phyloP scores from a whole-genome alignment of 2,329 filamentous ascomycete genomes.

The Talaromyces marneffei region DNA sequence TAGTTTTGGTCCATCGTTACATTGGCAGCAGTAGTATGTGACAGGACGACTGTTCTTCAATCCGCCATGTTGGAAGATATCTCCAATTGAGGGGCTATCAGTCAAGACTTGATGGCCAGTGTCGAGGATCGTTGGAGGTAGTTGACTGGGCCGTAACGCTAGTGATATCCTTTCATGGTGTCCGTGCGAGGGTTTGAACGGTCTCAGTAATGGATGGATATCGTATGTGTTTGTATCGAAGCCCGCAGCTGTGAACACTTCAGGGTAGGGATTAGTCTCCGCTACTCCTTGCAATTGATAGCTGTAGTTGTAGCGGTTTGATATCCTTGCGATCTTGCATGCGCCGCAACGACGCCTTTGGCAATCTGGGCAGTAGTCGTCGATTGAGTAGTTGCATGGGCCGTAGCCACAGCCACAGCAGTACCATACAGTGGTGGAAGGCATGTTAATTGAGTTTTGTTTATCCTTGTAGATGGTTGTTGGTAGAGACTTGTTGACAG shows the following conservation, averaged over 20 bases:
- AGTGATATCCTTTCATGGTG: not conserved
- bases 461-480: not conserved
- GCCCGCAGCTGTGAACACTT: not conserved
- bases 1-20: conserved; percentile 36
- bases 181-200: not conserved
- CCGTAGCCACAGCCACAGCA: conserved; percentile 32
- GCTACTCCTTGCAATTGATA: not conserved
- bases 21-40: conserved; percentile 36
- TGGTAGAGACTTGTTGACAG: not conserved
- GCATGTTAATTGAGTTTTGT: conserved; percentile 7
- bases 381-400: conserved; percentile 24
- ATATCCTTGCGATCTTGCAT: conserved; percentile 12
- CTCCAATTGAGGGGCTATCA: not conserved
- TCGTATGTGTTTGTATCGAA: not conserved
- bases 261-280: not conserved
- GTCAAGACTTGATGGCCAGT: not conserved
- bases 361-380: conserved; percentile 26
- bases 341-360: conserved; percentile 18
- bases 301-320: not conserved
- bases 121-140: not conserved
- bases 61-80: conserved; percentile 6
- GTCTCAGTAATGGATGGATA: not conserved
- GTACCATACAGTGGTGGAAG: conserved; percentile 23
- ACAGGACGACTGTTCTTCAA: conserved; percentile 12
- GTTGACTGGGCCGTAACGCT: not conserved